Base-by-base conservation (phyloP, 192 early-diverging fungal genomes). In the Coemansia brasiliensis region DNA sequence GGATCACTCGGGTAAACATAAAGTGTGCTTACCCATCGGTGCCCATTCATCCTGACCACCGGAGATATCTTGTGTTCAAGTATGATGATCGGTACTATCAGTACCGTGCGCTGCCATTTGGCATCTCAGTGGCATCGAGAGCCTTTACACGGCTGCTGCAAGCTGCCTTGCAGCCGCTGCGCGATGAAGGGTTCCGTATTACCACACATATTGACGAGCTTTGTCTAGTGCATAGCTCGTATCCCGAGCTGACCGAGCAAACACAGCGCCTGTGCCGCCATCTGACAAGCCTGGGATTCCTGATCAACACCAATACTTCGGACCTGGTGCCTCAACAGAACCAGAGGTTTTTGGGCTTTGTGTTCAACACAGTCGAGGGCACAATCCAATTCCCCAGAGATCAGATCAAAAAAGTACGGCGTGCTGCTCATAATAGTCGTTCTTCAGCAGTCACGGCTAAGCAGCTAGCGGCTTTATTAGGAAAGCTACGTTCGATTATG, bases 11-110 rank as follows among this genome's bases (percentile, higher is more conserved):
- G 5, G 59, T 79, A 39, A 73, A 57, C 52, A 65, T 79, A 29
- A 79, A 79, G 58, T 73, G 76, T 53, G 77, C 77, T 8, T 79
- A 79, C 11, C 70, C 69, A 46, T 72, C 71, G 16, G 77, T 79
- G 57, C 71, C 71, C 1, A 63, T 79, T 21, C 70, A 73, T 18
- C 40, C 59, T 2, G 77, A 79, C 15, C 71, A 79, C 60, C 53
- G 61, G 25, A 49, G 46, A 3, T 74, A 59, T 46, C 56, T 79
- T 46, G 77, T 70, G 45, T 79, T 79, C 52, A 51, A 66, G 39
- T 74, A 74, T 46, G 67, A 73, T 15, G 77, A 44, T n/a, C 54
- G 64, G 15, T 73, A 69, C 52, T 79, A 79, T 52, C 77, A 74
- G 67, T 79, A 79, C 52, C 58, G 63, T 11, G 69, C 77, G 6